Evolutionary conservation across 2,329 filamentous ascomycete genomes (phyloP), one percentile per base, ranked within the genome.

Genomic region (Fusarium lyarnte): DNA sequence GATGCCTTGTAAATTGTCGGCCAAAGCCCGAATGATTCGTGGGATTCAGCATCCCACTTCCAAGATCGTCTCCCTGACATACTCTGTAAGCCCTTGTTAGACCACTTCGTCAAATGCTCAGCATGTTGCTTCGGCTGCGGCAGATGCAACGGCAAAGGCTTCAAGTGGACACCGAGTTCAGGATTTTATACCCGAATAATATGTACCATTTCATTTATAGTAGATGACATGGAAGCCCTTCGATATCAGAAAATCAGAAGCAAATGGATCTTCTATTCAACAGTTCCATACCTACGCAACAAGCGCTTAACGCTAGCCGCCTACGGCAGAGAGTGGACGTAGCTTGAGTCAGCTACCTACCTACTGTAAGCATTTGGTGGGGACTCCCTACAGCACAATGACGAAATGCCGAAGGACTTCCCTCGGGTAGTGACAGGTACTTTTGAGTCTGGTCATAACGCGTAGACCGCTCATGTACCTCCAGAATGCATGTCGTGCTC

Each of bases 361-460:
- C 25, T 25, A 25, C 25, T 25, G 25, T 25, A 60, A 66, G 46
- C 59, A 21, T 41, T 64, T 51, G 31, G 61, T 66, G 63, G 63
- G 25, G 47, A 46, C 19, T 33, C 16, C n/a, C 27, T 25, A 38
- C 54, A 54, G 59, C 36, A 41, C 65, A 39, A 73, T 72, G 69
- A 72, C 69, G 69, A 72, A 72, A 72, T 69, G 43, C 52, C 55
- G 33, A 53, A 49, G 25, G 64, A 71, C 53, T 42, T 69, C 57
- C 55, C 45, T 66, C 43, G 35, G 69, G 29, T 63, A 19, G 49
- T 46, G 43, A 38, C 63, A 66, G 63, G 64, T 57, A 66, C 61
- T 51, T 66, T 45, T 49, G 23, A 17, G 25, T 27, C 19, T 42
- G 49, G 42, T 38, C 46, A 62, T 8, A 43, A 27, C 17, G 25